Base-by-base conservation (phyloP, 208 protist species). In the Trypanosoma congolense region DNA sequence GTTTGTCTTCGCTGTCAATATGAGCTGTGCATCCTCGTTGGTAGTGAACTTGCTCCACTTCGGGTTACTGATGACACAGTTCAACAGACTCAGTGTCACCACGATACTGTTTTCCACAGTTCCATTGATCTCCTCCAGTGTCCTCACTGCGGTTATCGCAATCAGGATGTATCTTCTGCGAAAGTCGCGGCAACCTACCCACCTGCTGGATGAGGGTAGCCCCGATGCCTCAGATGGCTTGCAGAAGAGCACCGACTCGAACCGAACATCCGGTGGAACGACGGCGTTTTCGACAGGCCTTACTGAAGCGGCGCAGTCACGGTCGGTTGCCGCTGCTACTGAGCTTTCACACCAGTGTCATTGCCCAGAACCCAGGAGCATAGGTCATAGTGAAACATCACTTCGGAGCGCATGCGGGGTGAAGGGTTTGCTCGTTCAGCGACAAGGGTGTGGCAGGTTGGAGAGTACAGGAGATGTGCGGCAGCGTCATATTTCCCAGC, bases 21-120 rank as follows among this genome's bases (percentile, higher is more conserved):
- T 91, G 2, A 57, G 76, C 4, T 65, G 87, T 33, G n/a, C 67
- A 9, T 50, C 72, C 8, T 46, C 51, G 6, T 48, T 91, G 19
- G 18, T 71, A 16, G 56, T 88, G 19, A 78, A 66, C 1, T 21
- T 89, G n/a, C 40, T 81, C 16, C 87, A 94, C 75, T 70, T 87
- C 56, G 72, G 42, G 1, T 56, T 80, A 9, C 43, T 91, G 12
- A 31, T 89, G 19, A 78, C 68, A 6, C 74, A 87, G 40, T 77
- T 65, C 53, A 49, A 65, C 41, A 57, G 71, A 41, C 54, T 84
- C 16, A 57, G 50, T 3, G 30, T 51, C 4, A 61, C 54, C 3
- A 72, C 72, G 48, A 54, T 90, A 41, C 44, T 84, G n/a, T 29
- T 80, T n/a, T 72, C 77, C 18, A 42, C 66, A 10, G 45, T 79